A percentile compares a stretch with the other conserved stretches of the same genome.
Conservation (phyloP, 805 yeast species). For the Teunomyces barrocoloradensis region DNA sequence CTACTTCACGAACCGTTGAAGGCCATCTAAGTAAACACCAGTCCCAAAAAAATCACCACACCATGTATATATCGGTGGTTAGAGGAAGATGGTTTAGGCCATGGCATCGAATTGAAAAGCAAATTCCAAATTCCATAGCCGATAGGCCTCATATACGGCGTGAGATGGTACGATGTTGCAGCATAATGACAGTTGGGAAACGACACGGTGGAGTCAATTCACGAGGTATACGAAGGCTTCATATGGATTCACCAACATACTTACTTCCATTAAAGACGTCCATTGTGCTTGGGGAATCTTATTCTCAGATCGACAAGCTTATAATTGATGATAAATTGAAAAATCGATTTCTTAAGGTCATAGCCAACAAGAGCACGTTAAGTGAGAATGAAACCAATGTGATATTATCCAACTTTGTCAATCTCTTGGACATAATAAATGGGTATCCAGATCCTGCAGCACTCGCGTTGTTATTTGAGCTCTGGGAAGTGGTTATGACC, state of each 20-base stretch:
- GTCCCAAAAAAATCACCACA: neutral
- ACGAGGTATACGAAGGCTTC: neutral
- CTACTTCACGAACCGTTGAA: neutral
- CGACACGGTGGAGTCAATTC: neutral
- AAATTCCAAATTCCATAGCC: neutral
- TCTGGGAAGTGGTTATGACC: slow-evolving; percentile 23
- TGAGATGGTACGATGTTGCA: slow-evolving; percentile 1
- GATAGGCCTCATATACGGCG: neutral
- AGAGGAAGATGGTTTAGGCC: slow-evolving; percentile 3
- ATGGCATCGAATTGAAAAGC: neutral
- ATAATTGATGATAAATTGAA: slow-evolving; percentile 8
- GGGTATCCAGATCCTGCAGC: slow-evolving; percentile 16
- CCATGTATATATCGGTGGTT: slow-evolving; percentile 2
- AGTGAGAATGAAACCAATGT: slow-evolving; percentile 10
- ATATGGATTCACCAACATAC: neutral
- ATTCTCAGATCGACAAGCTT: slow-evolving; percentile 7
- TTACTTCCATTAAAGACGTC: neutral
- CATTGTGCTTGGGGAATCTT: slow-evolving; percentile 6
- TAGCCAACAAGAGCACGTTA: slow-evolving; percentile 6
- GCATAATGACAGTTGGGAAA: neutral
- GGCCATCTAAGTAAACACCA: neutral
- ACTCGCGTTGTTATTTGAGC: slow-evolving; percentile 17
- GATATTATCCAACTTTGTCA: slow-evolving; percentile 16
- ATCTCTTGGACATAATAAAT: slow-evolving; percentile 22
- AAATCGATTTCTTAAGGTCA: slow-evolving; percentile 12